Base-by-base conservation (phyloP, 805 yeast genomes). In the Debaryomyces hansenii region DNA sequence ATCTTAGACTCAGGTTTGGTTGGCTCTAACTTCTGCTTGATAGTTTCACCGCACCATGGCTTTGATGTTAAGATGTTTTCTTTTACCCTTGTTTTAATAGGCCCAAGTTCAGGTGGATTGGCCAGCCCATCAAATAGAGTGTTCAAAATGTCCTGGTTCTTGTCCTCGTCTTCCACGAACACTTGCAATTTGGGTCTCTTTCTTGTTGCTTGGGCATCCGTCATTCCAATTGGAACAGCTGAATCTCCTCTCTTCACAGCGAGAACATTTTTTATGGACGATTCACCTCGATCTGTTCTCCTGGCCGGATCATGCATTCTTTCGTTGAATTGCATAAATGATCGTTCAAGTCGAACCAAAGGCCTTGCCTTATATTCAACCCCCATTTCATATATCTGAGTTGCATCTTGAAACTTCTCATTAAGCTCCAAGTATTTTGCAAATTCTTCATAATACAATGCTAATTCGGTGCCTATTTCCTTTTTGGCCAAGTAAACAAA, bases 361-460 rank as follows among this genome's bases (percentile, higher is more conserved):
- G 97, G 97, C 54, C 89, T 72, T 1, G 97, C 96, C 12, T 71
- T 64, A 3, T 66, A 60, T 31, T 72, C 70, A 1, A 90, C 55
- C 0, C 95, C 96, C 46, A 74, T 63, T 42, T 70, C 69, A 54
- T 75, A 84, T 0, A 88, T 80, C 43, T 77, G 78, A 2, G 69
- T 68, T 0, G 96, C 95, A 46, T 82, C 85, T 2, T 56, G 54
- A 38, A 57, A 56, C 46, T 79, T 75, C 16, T 76, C 75, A 14
- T 64, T 65, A 0, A 69, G 38, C 57, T 87, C 95, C 46, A 85
- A 63, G 47, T 68, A 79, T 28, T 75, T 72, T 1, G 96, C 88
- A 67, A 87, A 89, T 49, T 81, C 85, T 59, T 90, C 96, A 59
- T 90, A 92, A 60, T 78, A 90, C 15, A 82, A 56, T 0, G 96